Percentiles rank a stretch among this genome's conserved stretches.
These are phyloP conservation scores for Cladorrhinum sp. DNA, from an alignment of 2,329 filamentous ascomycete genomes.

Conservation along the genomic window DNA sequence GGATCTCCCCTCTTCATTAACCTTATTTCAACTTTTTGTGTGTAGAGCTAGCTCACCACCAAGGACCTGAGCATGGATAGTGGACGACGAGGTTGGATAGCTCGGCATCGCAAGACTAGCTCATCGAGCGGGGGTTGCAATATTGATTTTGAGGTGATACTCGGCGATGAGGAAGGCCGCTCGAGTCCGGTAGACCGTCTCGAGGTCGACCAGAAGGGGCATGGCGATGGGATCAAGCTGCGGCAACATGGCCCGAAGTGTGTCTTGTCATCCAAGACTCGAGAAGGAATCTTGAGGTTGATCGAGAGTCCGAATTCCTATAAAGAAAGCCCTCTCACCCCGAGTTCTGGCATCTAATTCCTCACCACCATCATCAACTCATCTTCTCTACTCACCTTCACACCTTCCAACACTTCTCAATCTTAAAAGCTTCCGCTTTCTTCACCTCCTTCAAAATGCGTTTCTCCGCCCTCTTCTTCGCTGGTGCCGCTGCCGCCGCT, in stretches of 20 bases:
- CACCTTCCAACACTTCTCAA: conserved; percentile 1
- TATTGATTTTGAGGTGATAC: conserved; percentile 16
- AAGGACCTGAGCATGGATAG: background rate
- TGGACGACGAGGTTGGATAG: background rate
- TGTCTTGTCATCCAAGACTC: background rate
- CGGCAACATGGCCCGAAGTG: conserved; percentile 2
- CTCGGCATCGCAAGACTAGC: conserved; percentile 1
- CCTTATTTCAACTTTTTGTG: conserved; percentile 12
- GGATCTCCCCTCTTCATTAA: conserved; percentile 1
- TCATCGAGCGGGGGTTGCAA: conserved; percentile 7
- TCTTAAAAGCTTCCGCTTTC: conserved; percentile 8
- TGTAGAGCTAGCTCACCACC: background rate
- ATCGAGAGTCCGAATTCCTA: conserved; percentile 1
- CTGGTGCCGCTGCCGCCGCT: conserved; percentile 15
- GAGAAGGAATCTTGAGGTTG: background rate
- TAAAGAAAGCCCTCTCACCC: conserved; percentile 11
- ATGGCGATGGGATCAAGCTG: background rate
- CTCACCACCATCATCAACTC: background rate
- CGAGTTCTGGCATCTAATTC: conserved; percentile 1
- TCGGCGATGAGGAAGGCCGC: background rate
- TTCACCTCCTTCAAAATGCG: conserved; percentile 19
- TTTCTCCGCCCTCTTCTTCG: conserved; percentile 17
- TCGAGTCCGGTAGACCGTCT: background rate
- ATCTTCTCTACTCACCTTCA: conserved; percentile 1
- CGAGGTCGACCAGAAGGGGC: background rate